Base-by-base conservation (phyloP, 2,329 filamentous ascomycete genomes). In the Thelonectria blattea region DNA sequence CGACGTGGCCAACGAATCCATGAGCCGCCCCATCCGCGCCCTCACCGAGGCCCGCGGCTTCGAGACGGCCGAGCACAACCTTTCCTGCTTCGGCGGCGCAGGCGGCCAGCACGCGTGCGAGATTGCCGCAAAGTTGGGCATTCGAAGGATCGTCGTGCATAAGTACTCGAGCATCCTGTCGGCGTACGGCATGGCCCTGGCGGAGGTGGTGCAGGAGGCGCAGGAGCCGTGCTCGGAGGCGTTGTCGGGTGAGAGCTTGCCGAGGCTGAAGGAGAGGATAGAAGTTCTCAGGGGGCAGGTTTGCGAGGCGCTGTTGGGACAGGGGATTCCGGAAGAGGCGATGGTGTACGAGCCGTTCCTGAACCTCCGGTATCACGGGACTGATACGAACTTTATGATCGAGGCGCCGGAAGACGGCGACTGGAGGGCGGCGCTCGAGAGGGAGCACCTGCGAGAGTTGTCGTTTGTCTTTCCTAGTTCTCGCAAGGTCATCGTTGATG, bases 21-120 rank as follows among this genome's bases (percentile, higher is more conserved):
- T 92, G 89, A 87, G 86, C 3, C 80, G 90, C 32, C 91, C 91
- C 0, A 93, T 93, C 62, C 83, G 91, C 41, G 90, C 88, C 39
- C 75, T 91, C 54, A 92, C 62, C 2, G 89, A 92, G 74, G 89
- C 88, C 8, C 58, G 71, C n/a, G 72, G 71, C 14, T 73, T 70
- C 55, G 68, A 68, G n/a, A 69, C 68, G 1, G 65, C 62, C 12
- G 63, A 66, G 14, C 73, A 75, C 34, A 63, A 71, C 22, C 68
- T 76, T 9, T 70, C 69, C 5, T 62, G 62, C 20, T 76, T 93
- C 72, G 90, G 90, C 18, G 90, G 90, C 64, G 90, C 90, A 6
- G 90, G 90, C 60, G 90, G 90, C 0, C 89, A 92, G 55, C 79
- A 81, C 58, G 78, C 79, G 0, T 77, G 74, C 17, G 72, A 73